Conservation (phyloP, 257 asterid genomes). For the Nicotiana undulata region DNA sequence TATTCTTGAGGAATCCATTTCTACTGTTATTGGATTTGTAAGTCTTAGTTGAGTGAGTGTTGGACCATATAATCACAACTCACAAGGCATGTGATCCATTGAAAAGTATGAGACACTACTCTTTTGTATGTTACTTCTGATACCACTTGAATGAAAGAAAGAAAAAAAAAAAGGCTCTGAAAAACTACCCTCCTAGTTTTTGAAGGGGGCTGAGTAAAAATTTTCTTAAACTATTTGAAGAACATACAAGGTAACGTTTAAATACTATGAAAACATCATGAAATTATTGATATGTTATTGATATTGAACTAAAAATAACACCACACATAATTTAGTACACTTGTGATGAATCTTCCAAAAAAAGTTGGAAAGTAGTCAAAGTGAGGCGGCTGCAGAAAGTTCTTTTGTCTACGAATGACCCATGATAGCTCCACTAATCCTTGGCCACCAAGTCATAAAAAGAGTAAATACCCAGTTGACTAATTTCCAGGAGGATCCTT, state of each 20-base stretch:
- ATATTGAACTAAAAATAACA: background rate
- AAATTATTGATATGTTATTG: no score
- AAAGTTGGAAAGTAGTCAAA: background rate
- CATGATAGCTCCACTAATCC: background rate
- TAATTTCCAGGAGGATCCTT: background rate
- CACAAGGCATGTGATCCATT: background rate
- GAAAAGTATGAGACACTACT: background rate
- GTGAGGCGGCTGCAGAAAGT: background rate
- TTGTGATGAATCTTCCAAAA: background rate
- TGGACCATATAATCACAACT: background rate
- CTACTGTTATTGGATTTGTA: background rate
- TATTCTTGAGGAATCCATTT: conserved; percentile 46
- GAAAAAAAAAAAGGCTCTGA: background rate
- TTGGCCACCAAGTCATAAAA: conserved; percentile 4
- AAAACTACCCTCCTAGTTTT: no score
- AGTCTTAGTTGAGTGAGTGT: background rate
- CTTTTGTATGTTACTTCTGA: background rate
- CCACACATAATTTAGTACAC: background rate
- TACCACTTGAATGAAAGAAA: background rate
- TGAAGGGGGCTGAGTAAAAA: no score
- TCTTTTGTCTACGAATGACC: background rate
- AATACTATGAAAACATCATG: no score
- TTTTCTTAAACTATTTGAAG: no score
- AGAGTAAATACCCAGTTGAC: background rate
- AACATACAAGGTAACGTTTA: no score